Conservation (phyloP, 2,329 filamentous ascomycete genomes). For the Fusarium clavum region DNA sequence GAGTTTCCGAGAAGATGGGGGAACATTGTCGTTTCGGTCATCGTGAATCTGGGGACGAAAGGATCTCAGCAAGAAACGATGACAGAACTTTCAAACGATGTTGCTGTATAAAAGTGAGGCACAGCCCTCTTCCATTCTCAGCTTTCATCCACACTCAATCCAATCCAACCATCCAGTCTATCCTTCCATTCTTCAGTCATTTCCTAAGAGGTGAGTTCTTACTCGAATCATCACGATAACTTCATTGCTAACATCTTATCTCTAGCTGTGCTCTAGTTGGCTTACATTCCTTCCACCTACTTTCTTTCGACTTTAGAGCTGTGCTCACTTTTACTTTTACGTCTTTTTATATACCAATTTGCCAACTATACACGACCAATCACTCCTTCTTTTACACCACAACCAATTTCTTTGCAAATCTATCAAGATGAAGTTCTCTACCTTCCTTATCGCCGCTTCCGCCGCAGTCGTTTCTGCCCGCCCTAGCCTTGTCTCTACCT, state of each 20-base stretch:
- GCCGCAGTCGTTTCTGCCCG: conserved; percentile 59
- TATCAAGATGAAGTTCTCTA: conserved; percentile 63
- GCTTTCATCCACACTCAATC: conserved; percentile 2
- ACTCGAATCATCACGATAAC: background rate
- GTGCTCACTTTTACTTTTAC: conserved; percentile 29
- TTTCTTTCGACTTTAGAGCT: conserved; percentile 33
- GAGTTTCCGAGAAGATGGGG: conserved; percentile 31
- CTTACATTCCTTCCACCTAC: conserved; percentile 30
- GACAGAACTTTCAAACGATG: background rate
- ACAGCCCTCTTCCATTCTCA: background rate
- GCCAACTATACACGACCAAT: conserved; percentile 12
- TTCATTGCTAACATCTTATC: background rate
- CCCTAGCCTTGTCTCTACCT: conserved; percentile 54
- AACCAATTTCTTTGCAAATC: background rate
- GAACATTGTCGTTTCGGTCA: background rate
- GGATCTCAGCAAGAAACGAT: conserved; percentile 5
- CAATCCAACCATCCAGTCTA: conserved; percentile 16
- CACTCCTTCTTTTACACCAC: conserved; percentile 7
- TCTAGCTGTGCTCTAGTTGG: conserved; percentile 36
- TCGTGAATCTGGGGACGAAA: conserved; percentile 11
- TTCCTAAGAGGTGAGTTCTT: conserved; percentile 34
- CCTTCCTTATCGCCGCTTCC: conserved; percentile 58
- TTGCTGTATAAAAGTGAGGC: conserved; percentile 20
- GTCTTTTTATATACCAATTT: conserved; percentile 18
- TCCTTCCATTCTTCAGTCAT: conserved; percentile 34